Percentiles rank a stretch among this genome's conserved stretches.
Evolutionary conservation across 1,139 yeast species (phyloP).

Genomic region (Debaryomycetaceae sp.): DNA sequence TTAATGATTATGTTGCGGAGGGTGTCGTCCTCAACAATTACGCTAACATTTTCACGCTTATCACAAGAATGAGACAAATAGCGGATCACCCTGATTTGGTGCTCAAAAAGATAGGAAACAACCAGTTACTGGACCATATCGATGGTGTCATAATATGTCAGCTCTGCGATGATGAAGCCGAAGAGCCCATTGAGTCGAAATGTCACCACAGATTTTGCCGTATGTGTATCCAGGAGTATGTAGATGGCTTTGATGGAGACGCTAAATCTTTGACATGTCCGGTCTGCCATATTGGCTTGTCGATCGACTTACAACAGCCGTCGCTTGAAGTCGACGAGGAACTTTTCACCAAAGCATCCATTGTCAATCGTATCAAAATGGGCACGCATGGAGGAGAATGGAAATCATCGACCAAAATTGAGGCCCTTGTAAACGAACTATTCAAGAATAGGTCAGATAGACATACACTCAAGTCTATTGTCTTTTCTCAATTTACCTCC

Average conservation of each 20-base stretch:
- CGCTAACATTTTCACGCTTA: slow-evolving; percentile 92
- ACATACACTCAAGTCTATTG: slow-evolving; percentile 90
- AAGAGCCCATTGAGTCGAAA: slow-evolving; percentile 90
- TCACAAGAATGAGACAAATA: slow-evolving; percentile 94
- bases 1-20: slow-evolving; percentile 84
- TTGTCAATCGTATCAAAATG: slow-evolving; percentile 84
- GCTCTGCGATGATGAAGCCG: slow-evolving; percentile 95
- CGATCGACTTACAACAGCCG: slow-evolving; percentile 87
- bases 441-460: slow-evolving; percentile 82
- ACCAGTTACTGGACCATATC: slow-evolving; percentile 30
- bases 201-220: slow-evolving; percentile 94
- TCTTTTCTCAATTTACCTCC: slow-evolving; percentile 93
- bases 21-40: slow-evolving; percentile 95
- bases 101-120: slow-evolving; percentile 58
- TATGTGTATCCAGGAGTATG: slow-evolving; percentile 84
- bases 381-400: slow-evolving; percentile 69
- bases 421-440: slow-evolving; percentile 90
- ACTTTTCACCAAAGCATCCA: slow-evolving; percentile 70
- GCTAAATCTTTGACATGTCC: slow-evolving; percentile 73
- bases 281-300: slow-evolving; percentile 88
- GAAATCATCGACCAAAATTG: slow-evolving; percentile 94
- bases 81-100: slow-evolving; percentile 98
- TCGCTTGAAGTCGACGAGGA: slow-evolving; percentile 73
- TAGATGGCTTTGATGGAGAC: slow-evolving; percentile 74
- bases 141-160: slow-evolving; percentile 80